Conservation (phyloP, 345 rosid genomes). For the Hibiscus syriacus region DNA sequence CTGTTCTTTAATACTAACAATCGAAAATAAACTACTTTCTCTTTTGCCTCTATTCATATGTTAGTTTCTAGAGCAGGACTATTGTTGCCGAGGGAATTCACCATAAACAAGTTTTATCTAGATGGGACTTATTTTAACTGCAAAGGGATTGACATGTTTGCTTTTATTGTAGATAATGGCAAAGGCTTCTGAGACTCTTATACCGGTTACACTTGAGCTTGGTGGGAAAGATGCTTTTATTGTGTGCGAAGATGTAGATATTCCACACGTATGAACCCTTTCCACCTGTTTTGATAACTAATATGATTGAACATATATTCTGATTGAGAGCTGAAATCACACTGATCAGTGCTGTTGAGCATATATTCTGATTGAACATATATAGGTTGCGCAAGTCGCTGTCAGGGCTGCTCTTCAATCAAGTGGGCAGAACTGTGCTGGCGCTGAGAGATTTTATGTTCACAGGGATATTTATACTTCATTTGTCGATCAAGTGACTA, state of each 20-base stretch:
- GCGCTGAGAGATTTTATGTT: constrained; percentile 98
- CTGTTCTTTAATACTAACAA: neutral
- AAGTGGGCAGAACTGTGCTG: constrained; percentile 99
- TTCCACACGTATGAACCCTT: constrained; percentile 53
- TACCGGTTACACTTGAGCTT: constrained; percentile 93
- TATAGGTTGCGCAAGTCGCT: constrained; percentile 94
- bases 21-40: neutral
- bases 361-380: constrained; percentile 8
- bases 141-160: neutral
- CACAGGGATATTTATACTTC: constrained; percentile 69
- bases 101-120: neutral
- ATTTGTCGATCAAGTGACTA: constrained; percentile 67
- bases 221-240: constrained; percentile 97
- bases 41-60: neutral
- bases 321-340: constrained; percentile 9
- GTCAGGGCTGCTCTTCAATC: constrained; percentile 91
- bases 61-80: neutral
- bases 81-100: neutral
- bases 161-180: constrained; percentile 76
- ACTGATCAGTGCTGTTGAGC: constrained; percentile 6
- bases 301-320: constrained; percentile 6
- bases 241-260: constrained; percentile 83
- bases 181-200: constrained; percentile 69
- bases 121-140: neutral
- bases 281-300: neutral